phyloP scores from a whole-genome alignment of 2,329 filamentous ascomycete genomes.

The Cladophialophora carrionii region DNA sequence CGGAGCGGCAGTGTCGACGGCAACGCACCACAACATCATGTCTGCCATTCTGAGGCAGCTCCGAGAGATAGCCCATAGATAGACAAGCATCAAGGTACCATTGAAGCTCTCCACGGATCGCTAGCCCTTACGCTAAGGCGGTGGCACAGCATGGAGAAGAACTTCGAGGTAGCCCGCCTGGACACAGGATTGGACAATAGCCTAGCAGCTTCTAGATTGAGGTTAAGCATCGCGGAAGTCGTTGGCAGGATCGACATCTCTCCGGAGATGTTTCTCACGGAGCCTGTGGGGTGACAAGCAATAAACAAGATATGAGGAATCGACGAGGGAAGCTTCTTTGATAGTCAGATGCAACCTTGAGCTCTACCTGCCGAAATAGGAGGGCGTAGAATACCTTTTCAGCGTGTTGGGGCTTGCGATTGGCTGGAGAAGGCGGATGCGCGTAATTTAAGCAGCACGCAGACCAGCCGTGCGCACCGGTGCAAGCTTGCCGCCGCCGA shows the following conservation, averaged over 20 bases:
- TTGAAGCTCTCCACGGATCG: conserved; percentile 10
- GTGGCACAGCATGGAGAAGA: conserved; percentile 1
- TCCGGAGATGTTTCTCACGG: neutral
- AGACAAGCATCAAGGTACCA: conserved; percentile 18
- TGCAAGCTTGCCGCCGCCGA: conserved; percentile 5
- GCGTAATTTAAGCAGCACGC: conserved; percentile 18
- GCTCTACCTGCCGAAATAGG: conserved; percentile 2
- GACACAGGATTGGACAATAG: conserved; percentile 20
- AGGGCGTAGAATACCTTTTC: neutral
- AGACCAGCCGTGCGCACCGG: neutral
- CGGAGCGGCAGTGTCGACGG: conserved; percentile 5
- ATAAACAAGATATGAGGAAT: conserved; percentile 1
- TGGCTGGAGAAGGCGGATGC: conserved; percentile 8
- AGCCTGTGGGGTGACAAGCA: conserved; percentile 12
- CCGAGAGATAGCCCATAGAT: conserved; percentile 18
- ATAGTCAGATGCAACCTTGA: neutral
- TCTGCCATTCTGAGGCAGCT: conserved; percentile 17
- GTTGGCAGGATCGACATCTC: conserved; percentile 6
- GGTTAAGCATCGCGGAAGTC: conserved; percentile 11
- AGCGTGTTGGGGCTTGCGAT: neutral
- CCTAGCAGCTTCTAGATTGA: conserved; percentile 25
- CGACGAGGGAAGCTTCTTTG: conserved; percentile 9
- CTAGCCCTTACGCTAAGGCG: conserved; percentile 26
- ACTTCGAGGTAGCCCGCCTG: neutral
- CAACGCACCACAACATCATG: conserved; percentile 12